These are phyloP conservation scores for Ensete glaucum DNA, from an alignment of 176 grass and related monocot genomes.

Conservation along the genomic window DNA sequence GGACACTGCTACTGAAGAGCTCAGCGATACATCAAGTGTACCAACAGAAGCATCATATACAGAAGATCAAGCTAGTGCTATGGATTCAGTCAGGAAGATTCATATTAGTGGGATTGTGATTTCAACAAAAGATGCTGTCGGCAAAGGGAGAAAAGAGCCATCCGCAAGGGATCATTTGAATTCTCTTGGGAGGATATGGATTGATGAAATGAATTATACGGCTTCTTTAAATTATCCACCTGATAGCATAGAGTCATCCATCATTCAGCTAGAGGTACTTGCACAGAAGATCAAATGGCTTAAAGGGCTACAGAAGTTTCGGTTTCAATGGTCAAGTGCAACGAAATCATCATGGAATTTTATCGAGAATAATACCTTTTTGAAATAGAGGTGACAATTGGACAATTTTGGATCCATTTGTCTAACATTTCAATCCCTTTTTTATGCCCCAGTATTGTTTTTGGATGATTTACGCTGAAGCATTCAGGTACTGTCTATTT, in stretches of 20 bases:
- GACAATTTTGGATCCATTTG: no score
- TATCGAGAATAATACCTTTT: background rate
- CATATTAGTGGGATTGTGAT: background rate
- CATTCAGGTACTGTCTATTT: no score
- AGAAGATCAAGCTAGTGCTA: background rate
- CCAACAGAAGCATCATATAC: background rate
- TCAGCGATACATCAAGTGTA: background rate
- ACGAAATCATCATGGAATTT: background rate
- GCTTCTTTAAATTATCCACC: background rate
- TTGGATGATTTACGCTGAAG: no score
- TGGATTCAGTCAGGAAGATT: background rate
- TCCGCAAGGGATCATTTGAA: background rate
- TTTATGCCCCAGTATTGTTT: no score
- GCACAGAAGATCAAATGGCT: conserved; percentile 6
- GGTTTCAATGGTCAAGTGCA: background rate
- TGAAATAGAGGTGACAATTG: background rate
- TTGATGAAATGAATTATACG: background rate
- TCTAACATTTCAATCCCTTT: no score
- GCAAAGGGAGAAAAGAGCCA: background rate
- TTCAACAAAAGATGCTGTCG: background rate
- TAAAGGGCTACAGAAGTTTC: background rate
- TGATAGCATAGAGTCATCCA: background rate
- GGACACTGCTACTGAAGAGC: no score
- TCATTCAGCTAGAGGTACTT: background rate
- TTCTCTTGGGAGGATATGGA: background rate